Evolutionary conservation across 805 yeast genomes (phyloP).

Genomic region (Soucietia sequanensis): DNA sequence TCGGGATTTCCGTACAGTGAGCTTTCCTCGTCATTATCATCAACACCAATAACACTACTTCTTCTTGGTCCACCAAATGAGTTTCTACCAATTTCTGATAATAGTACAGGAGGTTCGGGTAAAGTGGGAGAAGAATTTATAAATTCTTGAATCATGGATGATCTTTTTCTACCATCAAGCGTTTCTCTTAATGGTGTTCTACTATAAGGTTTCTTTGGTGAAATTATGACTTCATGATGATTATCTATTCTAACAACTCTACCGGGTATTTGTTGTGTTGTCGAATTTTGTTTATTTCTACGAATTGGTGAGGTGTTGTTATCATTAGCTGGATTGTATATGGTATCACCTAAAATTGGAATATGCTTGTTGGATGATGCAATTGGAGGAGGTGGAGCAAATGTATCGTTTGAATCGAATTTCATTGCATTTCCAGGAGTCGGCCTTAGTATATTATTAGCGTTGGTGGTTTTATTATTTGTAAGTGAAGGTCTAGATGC

Average conservation of each 20-base stretch:
- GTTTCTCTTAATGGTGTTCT: constrained; percentile 14
- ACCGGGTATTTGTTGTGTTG: constrained; percentile 20
- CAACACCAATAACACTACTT: no score
- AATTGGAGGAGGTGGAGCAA: constrained; percentile 20
- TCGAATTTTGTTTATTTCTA: not conserved
- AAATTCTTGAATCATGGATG: constrained; percentile 33
- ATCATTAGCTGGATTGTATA: constrained; percentile 1
- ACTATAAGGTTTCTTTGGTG: constrained; percentile 25
- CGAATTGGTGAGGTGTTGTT: constrained; percentile 12
- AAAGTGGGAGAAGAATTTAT: constrained; percentile 43
- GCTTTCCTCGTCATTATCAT: not conserved
- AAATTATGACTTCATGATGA: constrained; percentile 28
- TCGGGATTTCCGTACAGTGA: constrained; percentile 6
- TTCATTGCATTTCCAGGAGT: constrained; percentile 6
- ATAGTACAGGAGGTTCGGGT: constrained; percentile 43
- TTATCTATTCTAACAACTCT: constrained; percentile 15
- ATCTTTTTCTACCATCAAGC: constrained; percentile 17
- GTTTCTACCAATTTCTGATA: constrained; percentile 32
- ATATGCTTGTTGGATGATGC: constrained; percentile 6
- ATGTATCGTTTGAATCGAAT: constrained; percentile 23
- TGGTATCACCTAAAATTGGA: constrained; percentile 5
- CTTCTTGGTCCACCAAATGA: constrained; percentile 6
- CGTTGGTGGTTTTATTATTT: not conserved
- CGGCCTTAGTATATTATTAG: no score
- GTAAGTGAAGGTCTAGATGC: constrained; percentile 11